Evolutionary conservation across 2,329 filamentous ascomycete genomes (phyloP), one percentile per base, ranked within the genome.

Genomic region (Exophiala aquamarina): DNA sequence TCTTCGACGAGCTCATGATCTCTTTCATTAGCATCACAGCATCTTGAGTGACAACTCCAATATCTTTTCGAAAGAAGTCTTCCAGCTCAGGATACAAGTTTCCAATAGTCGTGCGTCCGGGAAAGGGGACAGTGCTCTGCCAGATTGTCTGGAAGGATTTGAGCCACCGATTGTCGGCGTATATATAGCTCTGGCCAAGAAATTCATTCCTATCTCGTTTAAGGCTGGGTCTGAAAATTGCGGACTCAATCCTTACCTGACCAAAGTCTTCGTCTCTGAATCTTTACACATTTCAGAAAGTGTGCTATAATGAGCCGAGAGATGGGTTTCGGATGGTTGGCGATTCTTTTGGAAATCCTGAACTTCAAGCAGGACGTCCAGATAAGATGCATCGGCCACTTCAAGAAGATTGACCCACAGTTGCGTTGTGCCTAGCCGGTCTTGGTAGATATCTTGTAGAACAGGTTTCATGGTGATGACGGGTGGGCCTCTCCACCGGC

Each of bases 11-110:
- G 32, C 32, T 34, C 32, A 14, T 14, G 6, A 34, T 34, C 32
- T 34, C n/a, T 34, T 14, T 14, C 6, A 34, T 5, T 34, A 34
- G 32, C 32, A 34, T 34, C n/a, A 34, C 32, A 7, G n/a, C 32
- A 34, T 34, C 32, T 14, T 34, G 32, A 14, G 32, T 34, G n/a
- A 34, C 32, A 14, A 34, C 32, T 34, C 32, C 32, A 14, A 34
- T 34, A 34, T 34, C 32, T 34, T 18, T 34, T 34, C 32, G 32
- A 34, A 34, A 34, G 32, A 34, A 34, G 32, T 34, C 32, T 14
- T 34, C 32, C 6, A 34, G 32, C 6, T 34, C 32, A 7, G 32
- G 32, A 34, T 34, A 34, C 17, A 6, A 34, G 32, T 6, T 6
- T 34, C 32, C 32, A 34, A 34, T 34, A 14, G 13, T 34, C n/a